A percentile compares a stretch with the other conserved stretches of the same genome.
These are phyloP conservation scores for Candida sakaeoensis DNA, from an alignment of 805 yeast genomes.

Conservation along the genomic window DNA sequence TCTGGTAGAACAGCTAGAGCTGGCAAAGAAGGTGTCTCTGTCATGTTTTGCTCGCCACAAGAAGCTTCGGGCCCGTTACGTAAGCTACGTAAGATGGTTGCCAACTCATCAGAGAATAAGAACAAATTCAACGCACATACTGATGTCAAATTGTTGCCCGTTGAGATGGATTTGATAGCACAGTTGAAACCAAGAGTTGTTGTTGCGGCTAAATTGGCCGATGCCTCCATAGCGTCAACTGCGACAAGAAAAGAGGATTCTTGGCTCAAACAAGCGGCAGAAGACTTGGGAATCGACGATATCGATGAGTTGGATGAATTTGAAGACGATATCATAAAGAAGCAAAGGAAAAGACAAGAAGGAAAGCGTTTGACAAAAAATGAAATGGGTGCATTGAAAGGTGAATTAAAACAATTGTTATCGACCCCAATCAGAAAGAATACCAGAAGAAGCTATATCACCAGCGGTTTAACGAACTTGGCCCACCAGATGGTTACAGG, in stretches of 20 bases:
- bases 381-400: slow-evolving; percentile 44
- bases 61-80: slow-evolving; percentile 87
- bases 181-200: slow-evolving; percentile 68
- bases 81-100: slow-evolving; percentile 61
- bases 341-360: slow-evolving; percentile 52
- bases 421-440: slow-evolving; percentile 56
- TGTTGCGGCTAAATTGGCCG: slow-evolving; percentile 73
- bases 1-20: slow-evolving; percentile 99
- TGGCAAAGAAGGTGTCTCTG: slow-evolving; percentile 89
- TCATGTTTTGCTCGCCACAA: slow-evolving; percentile 88
- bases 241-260: slow-evolving; percentile 63
- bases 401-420: slow-evolving; percentile 52
- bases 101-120: slow-evolving; percentile 22
- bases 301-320: slow-evolving; percentile 55
- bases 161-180: slow-evolving; percentile 69
- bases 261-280: slow-evolving; percentile 90
- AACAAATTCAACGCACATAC: slow-evolving; percentile 32
- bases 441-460: slow-evolving; percentile 66
- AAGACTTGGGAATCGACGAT: slow-evolving; percentile 81
- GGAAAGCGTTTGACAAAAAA: slow-evolving; percentile 42
- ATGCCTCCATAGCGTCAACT: slow-evolving; percentile 57
- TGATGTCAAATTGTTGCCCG: slow-evolving; percentile 65
- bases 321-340: slow-evolving; percentile 64
- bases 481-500: slow-evolving; percentile 75
- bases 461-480: slow-evolving; percentile 73